Base-by-base conservation (phyloP, 805 yeast genomes). In the Diddensiella transvaalensis region DNA sequence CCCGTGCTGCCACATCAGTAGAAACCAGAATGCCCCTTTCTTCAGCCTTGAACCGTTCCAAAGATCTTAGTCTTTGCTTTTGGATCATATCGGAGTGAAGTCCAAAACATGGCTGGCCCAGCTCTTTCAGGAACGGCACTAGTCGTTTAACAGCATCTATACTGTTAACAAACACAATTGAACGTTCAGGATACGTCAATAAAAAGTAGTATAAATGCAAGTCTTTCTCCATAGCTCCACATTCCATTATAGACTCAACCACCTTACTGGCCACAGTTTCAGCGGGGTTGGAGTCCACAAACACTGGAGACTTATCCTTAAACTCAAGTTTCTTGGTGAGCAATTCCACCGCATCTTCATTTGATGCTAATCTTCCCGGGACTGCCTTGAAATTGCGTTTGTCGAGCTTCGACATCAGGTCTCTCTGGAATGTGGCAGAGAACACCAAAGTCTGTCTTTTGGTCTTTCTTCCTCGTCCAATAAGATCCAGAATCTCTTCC, bases 1-100 rank as follows among this genome's bases (percentile, higher is more conserved):
- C 99, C 73, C 99, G 80, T 3, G 99, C 99, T 1, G 99, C 99
- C 40, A 93, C 98, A 68, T 93, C 99, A 3, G 98, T 88, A 0
- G 97, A 96, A 46, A 93, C 78, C 47, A 93, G 72, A 2, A 90
- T 75, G 19, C 77, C 76, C 42, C 73, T 68, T 4, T 69, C 66
- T 19, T 61, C 61, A 1, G 50, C 64, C 55, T 76, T 79, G 72
- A 89, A 91, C 52, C 83, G 77, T 68, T 93, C 99, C 59, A 93
- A 70, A 2, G 91, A 79, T 57, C 90, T 77, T 58, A 93, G 70
- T 61, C 99, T 80, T 64, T 88, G 96, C 61, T 90, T 91, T 65
- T 93, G 99, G 40, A 86, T 77, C 98, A 93, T 91, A 19, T 89
- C 82, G 2, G 98, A 90, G 64, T 93, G 97, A 42, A 93, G 78